A percentile compares a stretch with the other conserved stretches of the same genome.
Evolutionary conservation across 108 stramenopile genomes (phyloP).

Genomic region (Cylindrotheca fusiformis): DNA sequence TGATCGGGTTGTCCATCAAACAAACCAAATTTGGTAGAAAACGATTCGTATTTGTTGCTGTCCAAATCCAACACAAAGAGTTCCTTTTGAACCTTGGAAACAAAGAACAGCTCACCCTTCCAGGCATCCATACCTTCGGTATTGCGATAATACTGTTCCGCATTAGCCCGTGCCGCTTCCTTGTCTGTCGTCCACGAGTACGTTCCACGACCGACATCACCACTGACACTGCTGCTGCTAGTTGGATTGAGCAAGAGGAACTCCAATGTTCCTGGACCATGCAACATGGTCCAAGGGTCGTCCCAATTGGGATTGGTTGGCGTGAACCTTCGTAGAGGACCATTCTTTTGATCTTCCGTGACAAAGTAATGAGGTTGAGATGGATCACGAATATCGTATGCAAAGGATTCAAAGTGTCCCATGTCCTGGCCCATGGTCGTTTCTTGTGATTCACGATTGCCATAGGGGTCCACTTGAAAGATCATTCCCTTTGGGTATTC

Average conservation of each 20-base stretch:
- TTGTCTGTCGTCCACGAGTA: constrained; percentile 32
- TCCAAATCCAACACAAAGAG: too few species aligned
- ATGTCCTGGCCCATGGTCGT: constrained; percentile 43
- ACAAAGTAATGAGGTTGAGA: constrained; percentile 40
- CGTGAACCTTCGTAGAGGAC: constrained; percentile 40
- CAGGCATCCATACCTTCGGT: too few species aligned
- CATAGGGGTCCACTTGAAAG: constrained; percentile 64
- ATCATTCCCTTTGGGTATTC: constrained; percentile 45
- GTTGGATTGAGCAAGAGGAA: constrained; percentile 33
- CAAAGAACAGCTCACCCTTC: too few species aligned
- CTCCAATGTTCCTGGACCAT: constrained; percentile 33
- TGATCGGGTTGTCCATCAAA: too few species aligned
- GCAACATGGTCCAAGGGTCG: constrained; percentile 43
- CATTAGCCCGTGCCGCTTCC: constrained; percentile 22
- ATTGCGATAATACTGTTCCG: too few species aligned
- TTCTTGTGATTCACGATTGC: constrained; percentile 30
- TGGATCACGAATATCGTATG: constrained; percentile 44
- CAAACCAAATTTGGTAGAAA: too few species aligned
- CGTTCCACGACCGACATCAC: constrained; percentile 22
- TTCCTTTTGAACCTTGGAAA: too few species aligned
- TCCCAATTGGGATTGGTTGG: constrained; percentile 23
- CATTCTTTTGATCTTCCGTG: constrained; percentile 50
- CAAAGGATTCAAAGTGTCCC: constrained; percentile 51
- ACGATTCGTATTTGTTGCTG: too few species aligned
- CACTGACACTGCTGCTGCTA: too few species aligned